Base-by-base conservation (phyloP, 495 filamentous ascomycete species). In the Penicillium canariense region DNA sequence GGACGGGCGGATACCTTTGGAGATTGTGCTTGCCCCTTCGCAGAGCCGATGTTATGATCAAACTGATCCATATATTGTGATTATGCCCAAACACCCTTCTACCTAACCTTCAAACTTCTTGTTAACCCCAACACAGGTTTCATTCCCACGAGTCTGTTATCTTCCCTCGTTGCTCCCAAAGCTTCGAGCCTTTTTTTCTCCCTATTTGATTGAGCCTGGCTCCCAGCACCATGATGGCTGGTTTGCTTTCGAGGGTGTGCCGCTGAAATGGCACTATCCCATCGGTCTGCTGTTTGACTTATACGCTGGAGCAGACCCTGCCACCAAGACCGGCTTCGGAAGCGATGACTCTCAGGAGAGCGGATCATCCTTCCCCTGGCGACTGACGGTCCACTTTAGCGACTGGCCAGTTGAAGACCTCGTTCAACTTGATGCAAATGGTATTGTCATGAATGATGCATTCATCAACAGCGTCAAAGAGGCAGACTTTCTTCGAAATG, bases 401-500 rank as follows among this genome's bases (percentile, higher is more conserved):
- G 86, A 96, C 55, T 95, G 81, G 75, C 87, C 87, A 2, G 61
- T 73, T 26, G 81, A 85, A 30, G 81, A 87, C 26, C 78, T 90
- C 25, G 80, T 89, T 30, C 79, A 77, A 14, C 78, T 87, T 14
- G 87, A 90, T 60, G 69, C 68, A 1, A 72, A 83, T 14, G 83
- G 83, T 9, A 80, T 81, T 63, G 75, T 82, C 30, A 74, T 82
- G 62, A 84, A 87, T 51, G 94, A 97, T 67, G 87, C 91, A 0
- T 97, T 91, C 67, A 89, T 95, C 57, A 96, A 98, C 61, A 87
- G 84, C 56, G 90, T 95, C 54, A 99, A 97, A 70, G 93, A 96
- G 79, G 95, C 94, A 17, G 93, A 96, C 65, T 96, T 91, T 61
- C 75, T 96, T 28, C 84, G 94, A 30, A 91, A 96, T 54, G 91